Evolutionary conservation across 306 rosid species (phyloP), one percentile per base, ranked within the genome.

Genomic region (Luffa acutangula): DNA sequence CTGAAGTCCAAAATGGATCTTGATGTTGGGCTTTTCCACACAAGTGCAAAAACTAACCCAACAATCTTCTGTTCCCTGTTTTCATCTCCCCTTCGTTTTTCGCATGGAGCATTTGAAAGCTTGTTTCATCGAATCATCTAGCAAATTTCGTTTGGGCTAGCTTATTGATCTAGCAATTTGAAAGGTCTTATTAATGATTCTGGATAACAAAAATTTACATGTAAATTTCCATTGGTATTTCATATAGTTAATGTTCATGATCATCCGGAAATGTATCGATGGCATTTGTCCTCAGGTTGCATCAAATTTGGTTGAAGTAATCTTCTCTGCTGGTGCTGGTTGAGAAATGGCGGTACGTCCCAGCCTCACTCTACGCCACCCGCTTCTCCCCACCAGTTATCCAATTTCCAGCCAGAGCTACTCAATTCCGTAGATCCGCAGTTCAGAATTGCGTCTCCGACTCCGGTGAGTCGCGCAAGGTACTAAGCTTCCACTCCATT

Each of bases 281-380:
- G 5, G 31, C 7, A 31, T 45, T 78, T 66, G 49, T 45, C 78
- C 31, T 63, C 70, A 96, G 99, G 88, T 82, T 82, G 77, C 78
- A 77, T 74, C 79, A 84, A 81, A 66, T 84, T 89, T 85, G 89
- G 72, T 93, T 90, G 98, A 85, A 91, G 37, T 36, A n/a, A 65
- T 36, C 48, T 65, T 65, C 59, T 0, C 9, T 48, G 6, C 58
- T 25, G 58, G 39, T 48, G 6, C 58, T 25, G 58, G 39, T 31
- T 34, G 2, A 51, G 31, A 76, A 81, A 92, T 92, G 98, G 88
- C 86, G 80, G 81, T 88, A 67, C 96, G 90, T 11, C 39, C 87
- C 14, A 79, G 84, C 75, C 88, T 85, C 39, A 81, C 83, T 52
- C 77, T 78, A 79, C 65, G 84, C 76, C 80, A 76, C 82, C 89